phyloP scores from a whole-genome alignment of 2,329 filamentous ascomycete genomes.

The Grosmannia serpens region DNA sequence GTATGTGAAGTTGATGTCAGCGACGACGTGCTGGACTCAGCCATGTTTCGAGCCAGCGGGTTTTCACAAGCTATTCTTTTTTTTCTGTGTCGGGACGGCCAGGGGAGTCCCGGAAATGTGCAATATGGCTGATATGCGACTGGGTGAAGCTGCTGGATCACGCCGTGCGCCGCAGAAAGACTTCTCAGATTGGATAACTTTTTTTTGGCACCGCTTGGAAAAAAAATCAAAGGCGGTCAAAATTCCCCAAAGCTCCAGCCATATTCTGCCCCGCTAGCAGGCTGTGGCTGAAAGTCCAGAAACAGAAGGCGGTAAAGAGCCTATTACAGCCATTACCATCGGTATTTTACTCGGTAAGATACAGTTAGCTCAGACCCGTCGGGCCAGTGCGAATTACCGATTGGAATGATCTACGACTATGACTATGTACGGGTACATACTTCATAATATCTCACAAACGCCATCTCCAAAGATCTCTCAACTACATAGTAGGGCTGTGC shows the following conservation, averaged over 20 bases:
- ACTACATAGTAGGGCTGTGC: no score
- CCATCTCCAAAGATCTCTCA: no score
- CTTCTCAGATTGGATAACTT: not conserved
- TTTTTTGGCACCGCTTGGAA: not conserved
- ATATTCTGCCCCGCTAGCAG: not conserved
- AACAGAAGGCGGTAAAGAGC: not conserved
- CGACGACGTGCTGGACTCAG: slow-evolving; percentile 39
- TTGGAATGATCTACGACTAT: no score
- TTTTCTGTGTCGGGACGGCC: not conserved
- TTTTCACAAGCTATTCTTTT: not conserved
- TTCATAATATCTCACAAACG: no score
- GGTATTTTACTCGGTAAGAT: no score
- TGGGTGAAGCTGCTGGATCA: not conserved
- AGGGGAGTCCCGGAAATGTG: not conserved
- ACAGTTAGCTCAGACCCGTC: no score
- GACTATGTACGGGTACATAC: no score
- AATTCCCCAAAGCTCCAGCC: not conserved
- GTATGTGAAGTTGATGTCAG: slow-evolving; percentile 55
- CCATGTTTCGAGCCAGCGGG: slow-evolving; percentile 13
- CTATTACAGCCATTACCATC: not conserved
- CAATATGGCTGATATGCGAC: not conserved
- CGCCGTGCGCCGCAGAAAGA: not conserved
- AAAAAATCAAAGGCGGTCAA: slow-evolving; percentile 3
- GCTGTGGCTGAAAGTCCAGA: not conserved
- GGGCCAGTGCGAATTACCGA: no score